Evolutionary conservation across 2,329 filamentous ascomycete species (phyloP).

Genomic region (Hansfordia pulvinata): DNA sequence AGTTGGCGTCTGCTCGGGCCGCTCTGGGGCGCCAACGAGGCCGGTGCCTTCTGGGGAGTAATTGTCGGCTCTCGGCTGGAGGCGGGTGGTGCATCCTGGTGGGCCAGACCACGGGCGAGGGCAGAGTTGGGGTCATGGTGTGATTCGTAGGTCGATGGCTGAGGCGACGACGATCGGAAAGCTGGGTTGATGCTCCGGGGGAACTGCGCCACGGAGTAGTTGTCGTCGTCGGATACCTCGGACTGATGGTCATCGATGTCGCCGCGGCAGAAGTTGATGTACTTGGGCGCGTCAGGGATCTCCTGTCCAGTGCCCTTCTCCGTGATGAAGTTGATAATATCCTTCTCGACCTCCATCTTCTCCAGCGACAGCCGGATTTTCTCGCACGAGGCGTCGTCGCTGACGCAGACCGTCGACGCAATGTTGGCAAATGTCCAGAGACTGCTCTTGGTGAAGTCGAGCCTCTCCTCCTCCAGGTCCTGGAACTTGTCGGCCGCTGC

Average conservation of each 20-base stretch:
- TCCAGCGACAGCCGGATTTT: slow-evolving; percentile 89
- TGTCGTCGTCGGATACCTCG: slow-evolving; percentile 72
- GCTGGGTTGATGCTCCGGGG: slow-evolving; percentile 90
- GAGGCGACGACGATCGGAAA: slow-evolving; percentile 89
- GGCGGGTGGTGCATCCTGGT: slow-evolving; percentile 31
- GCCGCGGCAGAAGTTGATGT: slow-evolving; percentile 96
- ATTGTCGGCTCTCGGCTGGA: slow-evolving; percentile 34
- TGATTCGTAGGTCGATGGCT: slow-evolving; percentile 84
- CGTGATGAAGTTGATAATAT: slow-evolving; percentile 79
- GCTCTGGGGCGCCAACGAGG: slow-evolving; percentile 9
- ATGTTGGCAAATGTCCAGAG: slow-evolving; percentile 98
- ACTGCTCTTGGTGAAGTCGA: slow-evolving; percentile 96
- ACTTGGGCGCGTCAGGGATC: slow-evolving; percentile 91
- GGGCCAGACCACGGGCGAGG: slow-evolving; percentile 56
- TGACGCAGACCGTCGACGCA: slow-evolving; percentile 92
- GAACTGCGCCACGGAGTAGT: slow-evolving; percentile 91
- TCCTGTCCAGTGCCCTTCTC: slow-evolving; percentile 88
- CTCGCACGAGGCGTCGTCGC: slow-evolving; percentile 91
- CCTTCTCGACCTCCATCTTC: slow-evolving; percentile 92
- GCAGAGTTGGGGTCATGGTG: slow-evolving; percentile 76
- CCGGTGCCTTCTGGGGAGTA: slow-evolving; percentile 34
- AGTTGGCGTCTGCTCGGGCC: slow-evolving; percentile 8
- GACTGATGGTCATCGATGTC: slow-evolving; percentile 72
- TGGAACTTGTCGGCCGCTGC: slow-evolving; percentile 97
- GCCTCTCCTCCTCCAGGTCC: slow-evolving; percentile 89